Percentiles rank a stretch among this genome's conserved stretches.
Evolutionary conservation across 139 green algal genomes (phyloP).

Genomic region (Asterochloris sp.): DNA sequence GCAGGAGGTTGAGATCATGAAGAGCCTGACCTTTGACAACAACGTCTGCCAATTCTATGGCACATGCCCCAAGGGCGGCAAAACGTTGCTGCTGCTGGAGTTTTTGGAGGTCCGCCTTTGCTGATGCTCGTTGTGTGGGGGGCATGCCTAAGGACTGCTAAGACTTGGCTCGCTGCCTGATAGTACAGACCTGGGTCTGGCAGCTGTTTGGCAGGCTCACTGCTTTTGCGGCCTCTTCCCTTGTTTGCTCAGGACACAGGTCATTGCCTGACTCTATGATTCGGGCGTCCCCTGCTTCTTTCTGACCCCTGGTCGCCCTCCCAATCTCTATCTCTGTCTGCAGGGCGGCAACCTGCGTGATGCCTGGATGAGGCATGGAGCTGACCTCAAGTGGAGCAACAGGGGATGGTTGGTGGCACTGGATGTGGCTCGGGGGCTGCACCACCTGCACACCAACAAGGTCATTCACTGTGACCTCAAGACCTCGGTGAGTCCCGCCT

Average conservation of each 20-base stretch:
- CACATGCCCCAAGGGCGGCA: slow-evolving; percentile 8
- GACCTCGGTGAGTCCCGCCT: too few species aligned
- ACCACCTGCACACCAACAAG: neutral
- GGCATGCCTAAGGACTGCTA: too few species aligned
- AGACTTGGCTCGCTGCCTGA: neutral
- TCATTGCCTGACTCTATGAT: neutral
- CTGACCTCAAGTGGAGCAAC: neutral
- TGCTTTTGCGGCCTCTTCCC: neutral
- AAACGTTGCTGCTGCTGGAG: slow-evolving; percentile 22
- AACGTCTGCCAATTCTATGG: slow-evolving; percentile 20
- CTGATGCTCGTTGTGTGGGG: neutral
- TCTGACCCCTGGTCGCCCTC: neutral
- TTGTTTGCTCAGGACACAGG: neutral
- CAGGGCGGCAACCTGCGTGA: neutral
- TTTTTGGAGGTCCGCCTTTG: slow-evolving; percentile 4
- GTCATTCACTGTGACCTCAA: neutral
- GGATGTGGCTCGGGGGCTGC: neutral
- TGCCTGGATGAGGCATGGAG: neutral
- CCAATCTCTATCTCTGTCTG: neutral
- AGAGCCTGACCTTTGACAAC: slow-evolving; percentile 6
- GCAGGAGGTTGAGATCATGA: slow-evolving; percentile 16
- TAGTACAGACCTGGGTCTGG: neutral
- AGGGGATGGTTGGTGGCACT: neutral
- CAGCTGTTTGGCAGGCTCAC: neutral
- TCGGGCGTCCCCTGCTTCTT: neutral